Evolutionary conservation across 805 yeast genomes (phyloP), one percentile per base, ranked within the genome.

Genomic region (Blastobotrys parvus): DNA sequence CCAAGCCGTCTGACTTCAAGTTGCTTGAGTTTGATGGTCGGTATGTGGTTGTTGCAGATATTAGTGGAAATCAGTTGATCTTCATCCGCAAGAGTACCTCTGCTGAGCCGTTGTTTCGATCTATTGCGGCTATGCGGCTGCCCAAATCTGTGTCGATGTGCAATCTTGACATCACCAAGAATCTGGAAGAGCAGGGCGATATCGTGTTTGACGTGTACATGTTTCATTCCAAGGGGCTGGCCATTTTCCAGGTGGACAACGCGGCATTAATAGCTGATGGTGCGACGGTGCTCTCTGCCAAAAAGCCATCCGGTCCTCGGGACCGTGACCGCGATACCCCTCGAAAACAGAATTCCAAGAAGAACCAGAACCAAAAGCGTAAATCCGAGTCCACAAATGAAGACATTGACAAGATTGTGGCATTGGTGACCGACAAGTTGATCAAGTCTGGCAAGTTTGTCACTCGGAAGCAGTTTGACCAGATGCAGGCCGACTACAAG

Each of bases 371-470:
- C 5, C 22, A 15, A 6, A 16, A 17, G 11, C 22, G 20, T 19
- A 16, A 34, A n/a, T 4, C 19, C 11, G 36, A 17, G 4, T 16
- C 18, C 6, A 7, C 36, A 10, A 16, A 20, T 17, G n/a, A n/a
- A n/a, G 38, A 23, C 15, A 8, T 31, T 10, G 38, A 41, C 15
- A 18, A 18, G 18, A n/a, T 35, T 18, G 43, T 41, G n/a, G 38
- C 33, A n/a, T 10, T 41, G 33, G 43, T 44, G 2, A 8, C 36
- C 7, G 20, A 42, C 10, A 38, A 35, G 15, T 41, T 50, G 27
- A 10, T 50, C 10, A 36, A 43, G 15, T 45, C 49, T 4, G 53
- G 51, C 16, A 33, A 35, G 27, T 50, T 50, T 44, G 53, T 50
- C 16, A 38, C 51, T 3, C 29, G 21, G 29, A 17, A 40, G 20